These are phyloP conservation scores for Grosmannia penicillata DNA, from an alignment of 2,329 filamentous ascomycete genomes.

Conservation along the genomic window DNA sequence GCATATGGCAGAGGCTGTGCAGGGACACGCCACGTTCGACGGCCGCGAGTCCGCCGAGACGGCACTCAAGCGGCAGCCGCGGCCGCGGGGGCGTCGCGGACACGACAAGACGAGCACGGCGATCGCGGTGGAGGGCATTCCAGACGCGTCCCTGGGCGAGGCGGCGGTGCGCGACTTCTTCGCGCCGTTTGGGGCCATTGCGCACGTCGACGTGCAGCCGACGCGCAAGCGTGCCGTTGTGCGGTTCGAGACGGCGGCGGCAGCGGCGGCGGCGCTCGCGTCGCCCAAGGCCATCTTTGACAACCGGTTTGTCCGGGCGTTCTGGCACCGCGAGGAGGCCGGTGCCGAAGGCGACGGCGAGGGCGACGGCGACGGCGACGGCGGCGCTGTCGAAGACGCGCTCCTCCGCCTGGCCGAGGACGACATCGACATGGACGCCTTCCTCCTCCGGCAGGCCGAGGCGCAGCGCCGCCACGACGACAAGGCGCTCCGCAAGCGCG, in stretches of 20 bases:
- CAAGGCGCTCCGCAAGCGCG: slow-evolving; percentile 44
- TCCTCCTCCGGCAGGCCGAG: slow-evolving; percentile 53
- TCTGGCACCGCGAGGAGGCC: slow-evolving; percentile 52
- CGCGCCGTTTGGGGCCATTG: slow-evolving; percentile 52
- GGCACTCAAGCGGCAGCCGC: not conserved
- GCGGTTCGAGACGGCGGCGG: slow-evolving; percentile 49
- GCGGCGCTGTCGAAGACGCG: not conserved
- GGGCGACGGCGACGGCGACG: slow-evolving; percentile 6
- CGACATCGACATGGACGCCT: slow-evolving; percentile 54
- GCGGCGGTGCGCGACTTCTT: slow-evolving; percentile 55
- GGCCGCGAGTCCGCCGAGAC: too few species aligned
- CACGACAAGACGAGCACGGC: slow-evolving; percentile 48
- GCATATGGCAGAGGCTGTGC: too few species aligned
- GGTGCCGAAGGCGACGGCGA: slow-evolving; percentile 4
- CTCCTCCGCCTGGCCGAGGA: not conserved
- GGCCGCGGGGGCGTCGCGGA: slow-evolving; percentile 10
- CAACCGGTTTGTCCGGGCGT: slow-evolving; percentile 75
- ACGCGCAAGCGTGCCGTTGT: slow-evolving; percentile 55
- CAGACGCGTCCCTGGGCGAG: slow-evolving; percentile 53
- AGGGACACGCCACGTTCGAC: too few species aligned
- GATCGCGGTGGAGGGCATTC: slow-evolving; percentile 66
- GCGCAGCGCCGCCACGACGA: slow-evolving; percentile 56
- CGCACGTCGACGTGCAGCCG: slow-evolving; percentile 48
- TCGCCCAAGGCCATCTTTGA: slow-evolving; percentile 74
- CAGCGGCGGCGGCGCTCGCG: slow-evolving; percentile 55